Conservation (phyloP, 2,329 filamentous ascomycete genomes). For the Capronia americana region DNA sequence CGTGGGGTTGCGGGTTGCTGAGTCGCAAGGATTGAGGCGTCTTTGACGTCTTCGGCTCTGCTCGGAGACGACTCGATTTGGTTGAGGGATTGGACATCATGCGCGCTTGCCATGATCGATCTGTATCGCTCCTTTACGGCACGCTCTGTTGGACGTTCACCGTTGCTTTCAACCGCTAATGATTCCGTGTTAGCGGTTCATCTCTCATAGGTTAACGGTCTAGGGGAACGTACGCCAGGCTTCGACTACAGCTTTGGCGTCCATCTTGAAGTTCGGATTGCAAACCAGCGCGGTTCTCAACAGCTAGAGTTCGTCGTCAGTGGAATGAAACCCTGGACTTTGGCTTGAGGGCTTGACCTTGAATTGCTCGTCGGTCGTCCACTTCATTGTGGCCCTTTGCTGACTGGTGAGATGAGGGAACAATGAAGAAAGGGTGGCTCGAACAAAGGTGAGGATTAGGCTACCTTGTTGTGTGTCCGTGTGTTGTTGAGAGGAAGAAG, state of each 20-base stretch:
- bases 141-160: not conserved
- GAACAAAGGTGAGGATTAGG: not conserved
- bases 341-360: not conserved
- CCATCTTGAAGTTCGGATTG: not conserved
- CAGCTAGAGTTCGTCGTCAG: conserved; percentile 6
- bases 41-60: not conserved
- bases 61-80: not conserved
- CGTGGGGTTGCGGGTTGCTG: too few species aligned
- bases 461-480: not conserved
- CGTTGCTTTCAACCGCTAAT: not conserved
- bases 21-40: not conserved
- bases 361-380: not conserved
- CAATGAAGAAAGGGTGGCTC: not conserved
- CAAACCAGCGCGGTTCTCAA: conserved; percentile 4
- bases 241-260: not conserved
- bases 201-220: not conserved
- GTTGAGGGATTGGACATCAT: not conserved
- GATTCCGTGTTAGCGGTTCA: not conserved
- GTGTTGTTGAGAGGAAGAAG: not conserved
- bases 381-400: not conserved
- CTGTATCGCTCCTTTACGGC: not conserved
- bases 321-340: not conserved
- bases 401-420: not conserved
- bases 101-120: not conserved
- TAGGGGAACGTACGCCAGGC: conserved; percentile 11